A percentile compares a stretch with the other conserved stretches of the same genome.
Evolutionary conservation across 1,139 yeast species (phyloP).

Genomic region (Saccharomycopsis hybrid): DNA sequence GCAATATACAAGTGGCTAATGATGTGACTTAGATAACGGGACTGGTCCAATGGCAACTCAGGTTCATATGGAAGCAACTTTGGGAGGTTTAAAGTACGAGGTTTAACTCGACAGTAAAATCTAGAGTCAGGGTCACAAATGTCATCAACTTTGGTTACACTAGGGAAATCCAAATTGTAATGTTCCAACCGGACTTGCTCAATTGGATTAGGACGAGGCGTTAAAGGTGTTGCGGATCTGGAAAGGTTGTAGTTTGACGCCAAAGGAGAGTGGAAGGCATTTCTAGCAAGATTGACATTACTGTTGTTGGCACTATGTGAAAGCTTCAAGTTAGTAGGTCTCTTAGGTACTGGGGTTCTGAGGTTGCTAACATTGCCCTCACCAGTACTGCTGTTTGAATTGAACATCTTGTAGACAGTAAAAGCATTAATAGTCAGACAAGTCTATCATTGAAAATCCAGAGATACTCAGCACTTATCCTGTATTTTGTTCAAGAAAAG

Average conservation of each 20-base stretch:
- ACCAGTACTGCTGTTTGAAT: not conserved
- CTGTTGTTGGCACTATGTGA: not conserved
- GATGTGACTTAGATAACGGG: conserved; percentile 71
- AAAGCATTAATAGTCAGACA: too few species aligned
- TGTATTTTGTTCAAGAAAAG: too few species aligned
- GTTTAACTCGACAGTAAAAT: conserved; percentile 46
- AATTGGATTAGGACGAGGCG: conserved; percentile 18
- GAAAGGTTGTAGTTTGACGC: conserved; percentile 1
- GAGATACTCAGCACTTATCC: too few species aligned
- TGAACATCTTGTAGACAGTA: too few species aligned
- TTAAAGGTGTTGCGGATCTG: conserved; percentile 15
- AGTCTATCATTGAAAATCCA: too few species aligned
- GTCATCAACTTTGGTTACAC: conserved; percentile 31
- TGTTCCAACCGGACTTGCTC: conserved; percentile 34
- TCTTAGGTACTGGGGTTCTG: conserved; percentile 10
- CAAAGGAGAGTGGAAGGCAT: conserved; percentile 10
- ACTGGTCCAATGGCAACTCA: conserved; percentile 65
- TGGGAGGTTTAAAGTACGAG: conserved; percentile 55
- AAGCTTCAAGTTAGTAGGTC: conserved; percentile 1
- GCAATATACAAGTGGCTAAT: conserved; percentile 76
- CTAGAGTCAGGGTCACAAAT: conserved; percentile 48
- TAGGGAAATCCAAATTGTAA: conserved; percentile 55
- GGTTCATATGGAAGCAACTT: conserved; percentile 69
- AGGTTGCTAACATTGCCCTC: conserved; percentile 2
- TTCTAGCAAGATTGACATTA: conserved; percentile 4